Percentiles rank a stretch among this genome's conserved stretches.
These are phyloP conservation scores for Rosa lucieae DNA, from an alignment of 306 rosid genomes.

Conservation along the genomic window DNA sequence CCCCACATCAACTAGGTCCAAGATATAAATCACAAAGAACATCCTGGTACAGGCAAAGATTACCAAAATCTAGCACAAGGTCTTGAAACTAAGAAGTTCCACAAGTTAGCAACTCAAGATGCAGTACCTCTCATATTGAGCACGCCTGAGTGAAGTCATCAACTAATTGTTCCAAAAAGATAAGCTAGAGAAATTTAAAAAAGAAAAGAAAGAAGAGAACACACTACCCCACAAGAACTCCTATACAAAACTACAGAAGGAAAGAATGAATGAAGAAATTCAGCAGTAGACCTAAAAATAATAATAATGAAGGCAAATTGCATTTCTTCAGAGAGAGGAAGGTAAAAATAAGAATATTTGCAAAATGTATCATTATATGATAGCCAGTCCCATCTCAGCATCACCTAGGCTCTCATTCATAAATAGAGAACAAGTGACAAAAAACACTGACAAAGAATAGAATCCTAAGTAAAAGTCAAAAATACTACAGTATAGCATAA, in stretches of 20 bases:
- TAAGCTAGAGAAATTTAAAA: neutral
- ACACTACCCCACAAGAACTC: no score
- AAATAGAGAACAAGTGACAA: neutral
- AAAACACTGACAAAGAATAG: neutral
- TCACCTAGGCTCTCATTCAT: neutral
- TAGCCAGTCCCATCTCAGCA: neutral
- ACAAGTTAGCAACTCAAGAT: neutral
- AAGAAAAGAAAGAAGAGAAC: no score
- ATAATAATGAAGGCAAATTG: no score
- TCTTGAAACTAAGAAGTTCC: neutral
- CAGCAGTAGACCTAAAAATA: no score
- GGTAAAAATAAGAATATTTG: neutral
- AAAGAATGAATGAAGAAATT: no score
- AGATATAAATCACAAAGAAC: neutral
- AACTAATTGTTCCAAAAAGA: neutral
- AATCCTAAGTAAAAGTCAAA: neutral
- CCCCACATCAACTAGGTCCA: neutral
- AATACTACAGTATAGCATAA: neutral
- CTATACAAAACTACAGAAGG: no score
- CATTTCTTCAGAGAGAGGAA: no score
- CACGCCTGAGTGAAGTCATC: neutral
- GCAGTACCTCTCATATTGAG: neutral
- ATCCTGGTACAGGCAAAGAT: neutral
- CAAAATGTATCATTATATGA: neutral
- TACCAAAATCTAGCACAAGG: neutral